Evolutionary conservation across 805 yeast genomes (phyloP), one percentile per base, ranked within the genome.

Genomic region (Crinitomyces ghanaensis): DNA sequence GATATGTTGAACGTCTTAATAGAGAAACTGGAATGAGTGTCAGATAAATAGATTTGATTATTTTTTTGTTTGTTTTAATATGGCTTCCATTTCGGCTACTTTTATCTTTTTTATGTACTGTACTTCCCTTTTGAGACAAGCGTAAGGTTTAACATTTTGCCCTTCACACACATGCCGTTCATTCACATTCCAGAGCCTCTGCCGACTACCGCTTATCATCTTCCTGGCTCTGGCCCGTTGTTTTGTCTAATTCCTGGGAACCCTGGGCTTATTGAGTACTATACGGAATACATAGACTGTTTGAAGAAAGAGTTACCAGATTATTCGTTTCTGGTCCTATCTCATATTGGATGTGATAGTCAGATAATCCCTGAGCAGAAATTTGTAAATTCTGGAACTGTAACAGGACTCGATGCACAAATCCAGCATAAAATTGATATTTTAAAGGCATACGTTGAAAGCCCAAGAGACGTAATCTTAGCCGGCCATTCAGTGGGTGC

Each of bases 401-500:
- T 27, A 18, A 32, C 34, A 35, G 35, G 36, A 22, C 50, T 79
- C 14, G 62, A 70, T 11, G 70, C 63, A 29, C 88, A 79, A 56
- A 53, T 75, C 11, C 46, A 64, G 2, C 84, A 78, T 49, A 75
- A 77, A 53, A 48, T 63, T 17, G 62, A 60, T 7, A 57, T 76
- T n/a, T 54, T 78, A 27, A 55, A 58, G 30, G 50, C 60, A 21
- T 46, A 57, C 33, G 43, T 36, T 17, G 34, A 36, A 12, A 34
- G 42, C 16, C 30, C 24, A 25, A 46, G 65, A 23, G 59, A 63
- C 8, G 50, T 77, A 5, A 55, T 59, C 32, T 56, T 77, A 15
- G 51, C 76, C 43, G 77, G 83, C 14, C 93, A 80, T 50, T 78
- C 88, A 0, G 70, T 79, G 9, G 93, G 93, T 2, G 63, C 74